A percentile compares a stretch with the other conserved stretches of the same genome.
phyloP scores from a whole-genome alignment of 2,329 filamentous ascomycete species.

The Verruconis gallopava region DNA sequence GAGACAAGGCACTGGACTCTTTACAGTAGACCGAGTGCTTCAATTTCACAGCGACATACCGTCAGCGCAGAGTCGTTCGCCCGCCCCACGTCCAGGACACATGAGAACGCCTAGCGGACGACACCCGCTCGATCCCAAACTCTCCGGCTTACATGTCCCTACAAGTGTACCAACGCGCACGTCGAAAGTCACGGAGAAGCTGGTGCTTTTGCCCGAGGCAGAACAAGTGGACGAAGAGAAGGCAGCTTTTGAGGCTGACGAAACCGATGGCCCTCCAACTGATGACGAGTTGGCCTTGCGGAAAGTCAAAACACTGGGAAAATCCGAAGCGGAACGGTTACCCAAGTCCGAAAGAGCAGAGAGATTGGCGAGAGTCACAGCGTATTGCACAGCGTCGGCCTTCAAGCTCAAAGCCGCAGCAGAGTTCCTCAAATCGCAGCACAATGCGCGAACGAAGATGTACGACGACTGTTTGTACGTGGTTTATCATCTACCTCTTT shows the following conservation, averaged over 20 bases:
- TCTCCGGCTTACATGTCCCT: slow-evolving; percentile 43
- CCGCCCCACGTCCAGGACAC: slow-evolving; percentile 42
- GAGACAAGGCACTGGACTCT: slow-evolving; percentile 49
- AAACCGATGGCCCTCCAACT: slow-evolving; percentile 51
- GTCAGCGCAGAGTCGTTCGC: slow-evolving; percentile 74
- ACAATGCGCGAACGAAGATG: slow-evolving; percentile 84
- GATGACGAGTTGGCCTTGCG: slow-evolving; percentile 56
- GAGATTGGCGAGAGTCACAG: slow-evolving; percentile 79
- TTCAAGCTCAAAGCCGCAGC: slow-evolving; percentile 85
- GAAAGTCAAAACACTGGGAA: slow-evolving; percentile 50
- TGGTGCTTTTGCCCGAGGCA: slow-evolving; percentile 87
- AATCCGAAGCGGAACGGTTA: slow-evolving; percentile 86
- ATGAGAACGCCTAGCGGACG: slow-evolving; percentile 35
- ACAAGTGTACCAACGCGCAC: slow-evolving; percentile 67
- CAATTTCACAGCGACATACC: slow-evolving; percentile 91
- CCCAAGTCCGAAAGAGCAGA: slow-evolving; percentile 72
- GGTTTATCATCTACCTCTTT: slow-evolving; percentile 81
- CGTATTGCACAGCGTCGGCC: slow-evolving; percentile 89
- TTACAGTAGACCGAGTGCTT: slow-evolving; percentile 86
- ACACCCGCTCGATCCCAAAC: slow-evolving; percentile 41
- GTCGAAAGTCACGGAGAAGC: slow-evolving; percentile 89
- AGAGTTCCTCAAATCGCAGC: slow-evolving; percentile 73
- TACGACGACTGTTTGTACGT: slow-evolving; percentile 97
- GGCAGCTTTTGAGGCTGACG: slow-evolving; percentile 41
- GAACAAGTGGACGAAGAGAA: slow-evolving; percentile 39